Base-by-base conservation (phyloP, 2,329 filamentous ascomycete genomes). In the Diaporthe batatas region DNA sequence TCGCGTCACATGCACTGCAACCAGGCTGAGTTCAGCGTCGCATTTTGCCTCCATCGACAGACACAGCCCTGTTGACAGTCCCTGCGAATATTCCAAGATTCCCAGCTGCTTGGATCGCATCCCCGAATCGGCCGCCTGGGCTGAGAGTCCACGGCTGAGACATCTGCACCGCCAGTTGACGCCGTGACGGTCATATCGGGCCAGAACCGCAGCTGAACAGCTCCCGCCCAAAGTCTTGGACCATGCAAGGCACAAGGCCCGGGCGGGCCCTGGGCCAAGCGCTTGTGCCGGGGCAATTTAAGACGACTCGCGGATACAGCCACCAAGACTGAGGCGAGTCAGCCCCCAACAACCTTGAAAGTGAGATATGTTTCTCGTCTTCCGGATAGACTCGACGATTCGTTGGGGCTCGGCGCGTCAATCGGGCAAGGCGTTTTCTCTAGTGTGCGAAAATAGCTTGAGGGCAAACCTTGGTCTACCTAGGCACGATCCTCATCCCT, bases 1-100 rank as follows among this genome's bases (percentile, higher is more conserved):
- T 18, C 32, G 23, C 36, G 8, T 65, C 42, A 51, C 59, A 65
- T 65, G 42, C 59, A 34, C 51, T 39, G 59, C 59, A 49, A 23
- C 59, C 29, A 29, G 29, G 29, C 29, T 29, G 29, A 29, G 2
- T 29, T 29, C 29, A 29, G 29, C 2, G 59, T 49, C 21, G 29
- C 59, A 65, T 36, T 47, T 51, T 32, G 25, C 59, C 59, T 65
- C 59, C 29, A 49, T 65, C 59, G 42, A 36, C 59, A 65, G 59
- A 65, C 59, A 23, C 12, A 14, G 16, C 25, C n/a, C n/a, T n/a
- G n/a, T n/a, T n/a, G n/a, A n/a, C n/a, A n/a, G n/a, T n/a, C 34
- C 34, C 34, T 49, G 42, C 6, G 59, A 4, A 21, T 42, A 25
- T 49, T 42, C 59, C 49, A 36, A 49, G 11, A 65, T 65, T 65